These are phyloP conservation scores for Aspergillus sclerotiicarbonarius DNA, from an alignment of 495 filamentous ascomycete species.

Conservation along the genomic window DNA sequence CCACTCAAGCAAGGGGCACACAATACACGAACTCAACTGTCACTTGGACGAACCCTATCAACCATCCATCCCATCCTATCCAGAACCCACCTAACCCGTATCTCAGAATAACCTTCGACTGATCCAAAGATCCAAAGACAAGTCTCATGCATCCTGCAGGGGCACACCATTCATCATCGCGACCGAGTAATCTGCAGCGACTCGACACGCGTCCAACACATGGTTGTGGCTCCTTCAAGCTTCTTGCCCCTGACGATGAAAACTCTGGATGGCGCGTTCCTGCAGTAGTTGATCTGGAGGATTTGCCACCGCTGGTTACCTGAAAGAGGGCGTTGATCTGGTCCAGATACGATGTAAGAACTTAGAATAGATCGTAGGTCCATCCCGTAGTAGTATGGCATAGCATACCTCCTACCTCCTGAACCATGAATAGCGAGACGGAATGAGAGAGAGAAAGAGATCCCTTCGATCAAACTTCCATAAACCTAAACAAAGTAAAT, in stretches of 20 bases:
- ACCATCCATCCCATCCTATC: too few species aligned
- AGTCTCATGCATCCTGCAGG: constrained; percentile 7
- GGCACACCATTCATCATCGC: background rate
- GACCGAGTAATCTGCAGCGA: background rate
- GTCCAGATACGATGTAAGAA: too few species aligned
- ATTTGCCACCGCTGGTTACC: background rate
- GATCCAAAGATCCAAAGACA: background rate
- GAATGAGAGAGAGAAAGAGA: too few species aligned
- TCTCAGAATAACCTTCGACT: background rate
- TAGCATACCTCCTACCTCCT: too few species aligned
- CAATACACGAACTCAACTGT: background rate
- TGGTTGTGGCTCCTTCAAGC: background rate
- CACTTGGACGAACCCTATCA: background rate
- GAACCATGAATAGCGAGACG: too few species aligned
- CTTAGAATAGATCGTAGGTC: too few species aligned
- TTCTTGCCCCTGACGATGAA: constrained; percentile 1
- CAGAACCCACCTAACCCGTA: too few species aligned
- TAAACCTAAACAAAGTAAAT: too few species aligned
- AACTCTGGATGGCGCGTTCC: background rate
- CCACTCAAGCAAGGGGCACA: background rate
- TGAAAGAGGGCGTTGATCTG: too few species aligned
- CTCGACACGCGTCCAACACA: constrained; percentile 4
- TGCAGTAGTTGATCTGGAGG: background rate
- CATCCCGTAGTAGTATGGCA: too few species aligned
- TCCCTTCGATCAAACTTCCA: too few species aligned